These are phyloP conservation scores for Avena insularis DNA, from an alignment of 176 grass and related monocot genomes.

Conservation along the genomic window DNA sequence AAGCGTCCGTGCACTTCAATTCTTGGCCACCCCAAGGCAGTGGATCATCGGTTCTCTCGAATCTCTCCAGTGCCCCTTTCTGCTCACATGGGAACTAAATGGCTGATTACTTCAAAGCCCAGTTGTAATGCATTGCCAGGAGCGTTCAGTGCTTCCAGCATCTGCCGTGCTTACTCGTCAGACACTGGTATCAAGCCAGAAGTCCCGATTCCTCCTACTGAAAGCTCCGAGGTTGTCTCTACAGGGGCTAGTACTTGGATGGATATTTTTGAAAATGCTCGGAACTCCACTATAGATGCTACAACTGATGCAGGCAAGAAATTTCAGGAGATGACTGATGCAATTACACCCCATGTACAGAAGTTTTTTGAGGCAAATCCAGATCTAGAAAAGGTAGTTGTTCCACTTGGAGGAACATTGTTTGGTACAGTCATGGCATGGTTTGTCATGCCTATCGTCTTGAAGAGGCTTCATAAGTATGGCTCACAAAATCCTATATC, in stretches of 20 bases:
- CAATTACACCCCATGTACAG: conserved; percentile 66
- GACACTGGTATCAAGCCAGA: conserved; percentile 51
- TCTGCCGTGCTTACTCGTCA: conserved; percentile 58
- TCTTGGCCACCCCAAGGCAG: conserved; percentile 32
- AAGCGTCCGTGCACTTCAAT: conserved; percentile 23
- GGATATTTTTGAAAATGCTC: conserved; percentile 61
- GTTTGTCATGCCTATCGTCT: conserved; percentile 89
- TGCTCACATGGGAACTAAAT: conserved; percentile 34
- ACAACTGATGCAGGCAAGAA: conserved; percentile 61
- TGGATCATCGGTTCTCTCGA: conserved; percentile 17
- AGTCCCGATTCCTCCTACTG: conserved; percentile 50
- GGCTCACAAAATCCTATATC: conserved; percentile 63
- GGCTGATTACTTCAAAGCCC: conserved; percentile 41
- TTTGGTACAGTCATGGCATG: conserved; percentile 75
- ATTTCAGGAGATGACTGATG: conserved; percentile 68
- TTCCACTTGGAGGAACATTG: conserved; percentile 73
- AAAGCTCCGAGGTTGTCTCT: conserved; percentile 39
- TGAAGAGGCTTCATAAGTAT: conserved; percentile 84
- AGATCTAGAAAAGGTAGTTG: conserved; percentile 78
- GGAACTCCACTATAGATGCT: conserved; percentile 61
- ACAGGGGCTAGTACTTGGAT: conserved; percentile 54
- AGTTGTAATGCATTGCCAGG: conserved; percentile 34
- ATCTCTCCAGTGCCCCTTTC: conserved; percentile 42
- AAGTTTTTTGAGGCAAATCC: conserved; percentile 73
- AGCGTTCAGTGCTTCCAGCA: conserved; percentile 35